Conservation (phyloP, 116 monocot genomes). For the Posidonia oceanica region DNA sequence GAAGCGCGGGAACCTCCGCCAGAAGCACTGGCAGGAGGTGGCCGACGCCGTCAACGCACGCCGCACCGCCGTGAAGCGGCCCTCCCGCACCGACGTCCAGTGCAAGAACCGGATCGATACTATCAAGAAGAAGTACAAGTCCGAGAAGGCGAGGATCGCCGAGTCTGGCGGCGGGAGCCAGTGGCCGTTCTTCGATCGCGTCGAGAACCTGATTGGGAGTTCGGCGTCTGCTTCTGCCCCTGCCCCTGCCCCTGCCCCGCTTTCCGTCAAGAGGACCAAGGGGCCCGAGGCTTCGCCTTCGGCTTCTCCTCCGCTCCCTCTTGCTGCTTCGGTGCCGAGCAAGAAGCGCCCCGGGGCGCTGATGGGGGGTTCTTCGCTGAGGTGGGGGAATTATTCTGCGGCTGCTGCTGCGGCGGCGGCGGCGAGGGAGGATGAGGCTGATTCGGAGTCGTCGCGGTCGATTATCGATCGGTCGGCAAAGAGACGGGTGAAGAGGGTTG, state of each 20-base stretch:
- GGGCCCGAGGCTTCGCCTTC: constrained; percentile 9
- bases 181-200: constrained; percentile 52
- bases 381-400: constrained; percentile 5
- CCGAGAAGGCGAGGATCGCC: constrained; percentile 33
- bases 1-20: constrained; percentile 57
- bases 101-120: constrained; percentile 79
- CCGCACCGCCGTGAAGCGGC: constrained; percentile 30
- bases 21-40: constrained; percentile 76
- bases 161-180: constrained; percentile 18
- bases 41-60: constrained; percentile 65
- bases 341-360: constrained; percentile 1
- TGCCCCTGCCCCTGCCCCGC: background rate
- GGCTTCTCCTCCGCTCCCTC: constrained; percentile 13
- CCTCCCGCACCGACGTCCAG: constrained; percentile 52
- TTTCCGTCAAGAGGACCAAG: background rate
- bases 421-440: constrained; percentile 15
- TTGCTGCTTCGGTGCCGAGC: constrained; percentile 1
- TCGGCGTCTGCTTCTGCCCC: constrained; percentile 1
- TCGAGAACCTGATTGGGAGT: constrained; percentile 39
- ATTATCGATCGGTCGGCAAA: constrained; percentile 10
- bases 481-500: background rate
- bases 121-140: constrained; percentile 76
- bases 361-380: background rate
- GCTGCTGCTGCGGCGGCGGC: constrained; percentile 17
- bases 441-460: constrained; percentile 17